Evolutionary conservation across 805 yeast species (phyloP).

Genomic region (Komagataella pseudopastoris): DNA sequence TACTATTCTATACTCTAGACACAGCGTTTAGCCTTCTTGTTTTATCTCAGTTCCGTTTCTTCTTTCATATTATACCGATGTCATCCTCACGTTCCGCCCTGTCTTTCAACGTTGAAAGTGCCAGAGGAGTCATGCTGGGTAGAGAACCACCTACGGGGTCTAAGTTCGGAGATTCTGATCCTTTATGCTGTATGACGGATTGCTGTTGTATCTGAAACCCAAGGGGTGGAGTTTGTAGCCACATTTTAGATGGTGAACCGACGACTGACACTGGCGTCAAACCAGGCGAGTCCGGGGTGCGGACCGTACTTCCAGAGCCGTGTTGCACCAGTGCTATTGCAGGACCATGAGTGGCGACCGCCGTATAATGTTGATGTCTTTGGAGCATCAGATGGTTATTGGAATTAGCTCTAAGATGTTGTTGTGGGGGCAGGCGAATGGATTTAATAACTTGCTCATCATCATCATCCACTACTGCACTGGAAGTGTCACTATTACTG

Average conservation of each 20-base stretch:
- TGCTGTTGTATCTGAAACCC: background rate
- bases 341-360: background rate
- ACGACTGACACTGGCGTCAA: constrained; percentile 37
- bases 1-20: background rate
- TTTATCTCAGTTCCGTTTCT: background rate
- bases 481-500: background rate
- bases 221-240: constrained; percentile 39
- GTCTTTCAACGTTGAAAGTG: background rate
- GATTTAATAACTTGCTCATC: background rate
- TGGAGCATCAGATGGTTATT: background rate
- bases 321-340: background rate
- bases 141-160: background rate
- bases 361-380: background rate
- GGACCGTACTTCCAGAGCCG: background rate
- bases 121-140: background rate
- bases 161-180: background rate
- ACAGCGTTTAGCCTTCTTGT: background rate
- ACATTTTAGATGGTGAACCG: constrained; percentile 42
- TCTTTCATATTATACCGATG: background rate
- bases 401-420: background rate
- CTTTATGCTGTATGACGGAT: background rate
- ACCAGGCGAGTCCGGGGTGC: constrained; percentile 36
- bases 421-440: background rate
- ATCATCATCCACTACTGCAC: background rate
- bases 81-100: background rate